phyloP scores from a whole-genome alignment of 2,329 filamentous ascomycete species.

The Pseudocercospora musae region DNA sequence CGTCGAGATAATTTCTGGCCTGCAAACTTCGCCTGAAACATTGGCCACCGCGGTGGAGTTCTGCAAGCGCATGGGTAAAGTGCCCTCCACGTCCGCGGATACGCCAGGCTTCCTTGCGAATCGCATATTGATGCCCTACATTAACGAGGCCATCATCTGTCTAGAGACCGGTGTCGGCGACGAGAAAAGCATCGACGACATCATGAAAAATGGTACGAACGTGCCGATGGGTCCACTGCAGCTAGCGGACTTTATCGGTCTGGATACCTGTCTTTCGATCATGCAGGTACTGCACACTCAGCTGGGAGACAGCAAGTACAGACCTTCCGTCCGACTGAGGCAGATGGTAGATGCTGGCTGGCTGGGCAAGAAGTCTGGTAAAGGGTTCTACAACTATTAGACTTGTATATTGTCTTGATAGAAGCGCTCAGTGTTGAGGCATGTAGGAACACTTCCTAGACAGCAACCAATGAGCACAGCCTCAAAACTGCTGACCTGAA shows the following conservation, averaged over 20 bases:
- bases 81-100: slow-evolving; percentile 82
- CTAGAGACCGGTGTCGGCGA: slow-evolving; percentile 87
- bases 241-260: slow-evolving; percentile 92
- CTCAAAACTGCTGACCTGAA: background rate
- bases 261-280: slow-evolving; percentile 93
- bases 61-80: slow-evolving; percentile 89
- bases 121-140: slow-evolving; percentile 97
- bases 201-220: slow-evolving; percentile 99
- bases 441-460: background rate
- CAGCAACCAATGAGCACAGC: background rate
- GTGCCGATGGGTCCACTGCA: slow-evolving; percentile 96
- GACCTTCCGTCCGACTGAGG: slow-evolving; percentile 77
- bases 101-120: slow-evolving; percentile 94
- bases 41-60: slow-evolving; percentile 79
- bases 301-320: slow-evolving; percentile 93
- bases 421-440: background rate
- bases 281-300: slow-evolving; percentile 93
- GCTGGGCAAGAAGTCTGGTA: slow-evolving; percentile 95
- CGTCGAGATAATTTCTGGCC: slow-evolving; percentile 91
- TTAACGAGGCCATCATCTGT: slow-evolving; percentile 96
- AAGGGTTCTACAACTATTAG: slow-evolving; percentile 89
- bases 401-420: background rate
- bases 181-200: slow-evolving; percentile 88
- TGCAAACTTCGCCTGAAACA: slow-evolving; percentile 84
- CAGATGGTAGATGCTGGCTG: slow-evolving; percentile 99